phyloP scores from a whole-genome alignment of 305 asterid genomes.

The Withania somnifera region DNA sequence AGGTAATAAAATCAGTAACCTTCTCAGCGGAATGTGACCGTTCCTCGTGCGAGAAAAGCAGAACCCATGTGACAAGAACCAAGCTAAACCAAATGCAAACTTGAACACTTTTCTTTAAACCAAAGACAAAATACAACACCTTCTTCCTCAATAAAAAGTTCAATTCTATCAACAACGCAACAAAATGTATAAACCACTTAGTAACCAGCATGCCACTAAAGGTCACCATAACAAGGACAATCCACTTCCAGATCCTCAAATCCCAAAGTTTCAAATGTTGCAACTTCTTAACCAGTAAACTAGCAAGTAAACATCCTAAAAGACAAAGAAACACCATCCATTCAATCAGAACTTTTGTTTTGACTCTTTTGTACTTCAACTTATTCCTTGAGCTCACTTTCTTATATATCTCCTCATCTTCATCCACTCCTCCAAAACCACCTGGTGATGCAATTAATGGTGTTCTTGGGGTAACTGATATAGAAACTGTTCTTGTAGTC shows the following conservation, averaged over 20 bases:
- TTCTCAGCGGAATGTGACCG: conserved; percentile 16
- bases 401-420: conserved; percentile 63
- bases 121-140: conserved; percentile 62
- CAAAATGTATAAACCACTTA: conserved; percentile 45
- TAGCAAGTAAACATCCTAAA: conserved; percentile 44
- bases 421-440: conserved; percentile 38
- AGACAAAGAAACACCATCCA: conserved; percentile 53
- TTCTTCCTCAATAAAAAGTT: conserved; percentile 57
- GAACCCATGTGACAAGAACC: conserved; percentile 59
- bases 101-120: conserved; percentile 56
- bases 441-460: conserved; percentile 40
- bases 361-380: conserved; percentile 48
- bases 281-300: conserved; percentile 37
- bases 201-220: conserved; percentile 61
- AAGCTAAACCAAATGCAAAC: conserved; percentile 49
- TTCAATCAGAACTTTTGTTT: conserved; percentile 41
- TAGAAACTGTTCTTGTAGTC: conserved; percentile 8
- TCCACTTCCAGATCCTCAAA: conserved; percentile 60
- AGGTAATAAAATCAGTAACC: conserved; percentile 43
- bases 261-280: conserved; percentile 31
- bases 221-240: conserved; percentile 53
- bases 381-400: conserved; percentile 47
- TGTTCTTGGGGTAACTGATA: conserved; percentile 29
- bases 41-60: conserved; percentile 34
- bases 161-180: conserved; percentile 59